Base-by-base conservation (phyloP, 2,329 filamentous ascomycete genomes). In the Ceratocystis harringtonii region DNA sequence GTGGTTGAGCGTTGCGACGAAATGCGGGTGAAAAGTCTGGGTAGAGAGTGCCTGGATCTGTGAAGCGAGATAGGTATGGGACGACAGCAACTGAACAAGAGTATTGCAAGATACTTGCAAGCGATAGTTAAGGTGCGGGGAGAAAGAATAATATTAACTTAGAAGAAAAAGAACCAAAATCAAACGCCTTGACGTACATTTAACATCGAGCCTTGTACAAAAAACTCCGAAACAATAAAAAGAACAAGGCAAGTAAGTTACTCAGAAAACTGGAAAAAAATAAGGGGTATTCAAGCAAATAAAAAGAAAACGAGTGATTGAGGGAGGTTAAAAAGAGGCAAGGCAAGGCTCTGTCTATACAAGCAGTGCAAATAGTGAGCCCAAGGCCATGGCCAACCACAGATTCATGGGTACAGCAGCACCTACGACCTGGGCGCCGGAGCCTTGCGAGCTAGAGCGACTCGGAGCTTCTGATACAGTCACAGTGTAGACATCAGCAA, bases 401-500 rank as follows among this genome's bases (percentile, higher is more conserved):
- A 28, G 19, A n/a, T 30, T 25, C 12, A 32, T 36, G 1, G 44
- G 28, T 15, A 43, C 2, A 10, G 19, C 17, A 17, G 43, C 52
- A 25, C 36, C 32, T 15, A 36, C n/a, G 55, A 17, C 30, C 12
- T n/a, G 15, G 17, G 63, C 22, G 7, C 22, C 74, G 76, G 1
- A 73, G 57, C 72, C 74, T 45, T 72, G 72, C 67, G 71, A 68
- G 68, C 74, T 74, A 10, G 71, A 69, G 50, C 75, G 71, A 66
- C 71, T 70, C 68, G 75, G 75, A 17, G 78, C 74, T 22, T 74
- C 72, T 66, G 76, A 76, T 32, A 78, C 81, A 63, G 80, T 80
- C 71, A 86, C 80, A 67, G 87, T 85, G 78, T 90, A 96, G 69
- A 96, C 79, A 69, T 86, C 80, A 65, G 88, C 81, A 78, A 94